These are phyloP conservation scores for Botrytis byssoidea DNA, from an alignment of 2,329 filamentous ascomycete species.

Conservation along the genomic window DNA sequence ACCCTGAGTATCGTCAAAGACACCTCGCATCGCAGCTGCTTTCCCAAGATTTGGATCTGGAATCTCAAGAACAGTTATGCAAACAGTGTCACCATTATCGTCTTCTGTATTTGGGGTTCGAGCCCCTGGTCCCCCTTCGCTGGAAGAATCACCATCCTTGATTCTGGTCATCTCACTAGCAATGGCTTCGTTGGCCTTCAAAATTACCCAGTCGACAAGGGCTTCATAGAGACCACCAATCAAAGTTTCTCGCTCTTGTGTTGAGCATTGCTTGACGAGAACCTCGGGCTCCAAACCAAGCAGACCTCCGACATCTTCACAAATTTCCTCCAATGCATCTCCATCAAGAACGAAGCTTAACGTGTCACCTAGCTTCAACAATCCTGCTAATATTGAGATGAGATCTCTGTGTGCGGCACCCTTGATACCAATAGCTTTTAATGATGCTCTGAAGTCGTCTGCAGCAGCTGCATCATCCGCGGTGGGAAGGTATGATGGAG, in stretches of 20 bases:
- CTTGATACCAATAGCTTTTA: slow-evolving; percentile 93
- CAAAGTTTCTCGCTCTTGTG: slow-evolving; percentile 77
- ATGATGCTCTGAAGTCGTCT: slow-evolving; percentile 82
- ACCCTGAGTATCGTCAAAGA: slow-evolving; percentile 89
- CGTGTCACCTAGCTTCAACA: slow-evolving; percentile 90
- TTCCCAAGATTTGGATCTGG: slow-evolving; percentile 79
- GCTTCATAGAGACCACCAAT: slow-evolving; percentile 90
- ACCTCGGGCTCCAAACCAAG: slow-evolving; percentile 85
- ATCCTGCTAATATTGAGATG: slow-evolving; percentile 78
- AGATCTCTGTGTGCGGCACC: slow-evolving; percentile 78
- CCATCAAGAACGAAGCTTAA: slow-evolving; percentile 81
- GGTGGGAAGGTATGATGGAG: slow-evolving; percentile 85
- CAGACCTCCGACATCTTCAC: slow-evolving; percentile 84
- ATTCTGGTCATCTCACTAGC: slow-evolving; percentile 68
- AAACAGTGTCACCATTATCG: slow-evolving; percentile 79
- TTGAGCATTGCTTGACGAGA: slow-evolving; percentile 74
- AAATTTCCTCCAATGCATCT: slow-evolving; percentile 80
- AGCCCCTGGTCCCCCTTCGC: slow-evolving; percentile 58
- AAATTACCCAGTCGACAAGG: slow-evolving; percentile 90
- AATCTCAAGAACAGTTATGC: slow-evolving; percentile 83
- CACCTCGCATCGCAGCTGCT: slow-evolving; percentile 80
- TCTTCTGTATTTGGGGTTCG: slow-evolving; percentile 67
- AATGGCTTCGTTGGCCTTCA: slow-evolving; percentile 85
- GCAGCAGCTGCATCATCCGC: slow-evolving; percentile 90
- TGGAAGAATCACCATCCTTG: slow-evolving; percentile 64